Evolutionary conservation across 129 eudicot genomes (phyloP).

Genomic region (Flaveria ramosissima): DNA sequence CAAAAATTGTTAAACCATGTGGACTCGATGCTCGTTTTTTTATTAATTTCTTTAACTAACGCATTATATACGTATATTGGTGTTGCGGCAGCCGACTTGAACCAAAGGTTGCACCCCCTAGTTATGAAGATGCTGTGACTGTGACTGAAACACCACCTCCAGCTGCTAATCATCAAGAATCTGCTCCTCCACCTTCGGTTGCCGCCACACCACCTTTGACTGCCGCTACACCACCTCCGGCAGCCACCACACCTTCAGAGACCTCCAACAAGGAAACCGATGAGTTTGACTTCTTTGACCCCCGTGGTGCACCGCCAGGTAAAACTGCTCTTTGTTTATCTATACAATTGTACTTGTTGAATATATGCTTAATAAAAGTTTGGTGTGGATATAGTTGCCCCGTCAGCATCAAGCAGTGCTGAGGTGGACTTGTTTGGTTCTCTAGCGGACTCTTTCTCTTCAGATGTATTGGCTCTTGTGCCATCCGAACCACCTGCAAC

Average conservation of each 20-base stretch:
- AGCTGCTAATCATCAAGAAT: conserved; percentile 40
- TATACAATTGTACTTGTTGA: not conserved
- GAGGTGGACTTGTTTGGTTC: conserved; percentile 86
- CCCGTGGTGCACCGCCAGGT: conserved; percentile 78
- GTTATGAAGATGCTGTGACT: conserved; percentile 80
- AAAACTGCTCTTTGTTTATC: conserved; percentile 6
- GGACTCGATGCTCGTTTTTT: not conserved
- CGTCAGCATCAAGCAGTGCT: conserved; percentile 38
- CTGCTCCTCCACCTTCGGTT: conserved; percentile 10
- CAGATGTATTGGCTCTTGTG: conserved; percentile 62
- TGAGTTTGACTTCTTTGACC: conserved; percentile 82
- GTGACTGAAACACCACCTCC: conserved; percentile 45
- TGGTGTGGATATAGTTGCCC: conserved; percentile 31
- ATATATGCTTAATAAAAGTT: conserved; percentile 8
- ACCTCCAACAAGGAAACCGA: conserved; percentile 41
- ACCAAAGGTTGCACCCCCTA: conserved; percentile 71
- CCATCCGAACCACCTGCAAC: conserved; percentile 53
- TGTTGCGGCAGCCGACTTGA: conserved; percentile 49
- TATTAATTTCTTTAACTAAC: not conserved
- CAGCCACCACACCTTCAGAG: conserved; percentile 39
- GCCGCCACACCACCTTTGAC: conserved; percentile 26
- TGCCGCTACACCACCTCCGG: conserved; percentile 23
- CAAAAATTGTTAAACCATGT: not conserved
- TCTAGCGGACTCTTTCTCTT: conserved; percentile 60
- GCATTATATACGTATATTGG: conserved; percentile 1